Conservation (phyloP, 2,329 filamentous ascomycete species). For the Fusarium veterinarium region DNA sequence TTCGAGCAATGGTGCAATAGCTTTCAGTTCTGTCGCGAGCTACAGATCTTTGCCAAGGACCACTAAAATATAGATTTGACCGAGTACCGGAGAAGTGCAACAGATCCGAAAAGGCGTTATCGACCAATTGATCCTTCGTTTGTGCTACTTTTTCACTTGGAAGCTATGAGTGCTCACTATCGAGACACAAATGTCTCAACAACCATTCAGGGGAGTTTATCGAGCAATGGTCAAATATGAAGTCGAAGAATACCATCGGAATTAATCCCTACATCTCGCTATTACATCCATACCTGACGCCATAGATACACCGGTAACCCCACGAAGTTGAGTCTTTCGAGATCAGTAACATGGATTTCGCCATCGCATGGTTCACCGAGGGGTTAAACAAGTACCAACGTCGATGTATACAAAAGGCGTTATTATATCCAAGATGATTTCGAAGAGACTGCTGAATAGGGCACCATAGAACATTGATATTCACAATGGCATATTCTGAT, state of each 20-base stretch:
- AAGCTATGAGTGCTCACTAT: not conserved
- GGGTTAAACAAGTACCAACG: not conserved
- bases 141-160: not conserved
- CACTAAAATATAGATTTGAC: too few species aligned
- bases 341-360: not conserved
- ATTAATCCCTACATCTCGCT: not conserved
- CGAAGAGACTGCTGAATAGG: too few species aligned
- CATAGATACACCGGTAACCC: not conserved
- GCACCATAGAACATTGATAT: fast-evolving
- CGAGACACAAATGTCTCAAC: not conserved
- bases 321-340: not conserved
- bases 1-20: not conserved
- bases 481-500: not conserved
- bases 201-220: not conserved
- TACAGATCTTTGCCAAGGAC: not conserved
- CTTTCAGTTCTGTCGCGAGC: not conserved
- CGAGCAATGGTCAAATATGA: not conserved
- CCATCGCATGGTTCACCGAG: not conserved
- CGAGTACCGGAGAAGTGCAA: not conserved
- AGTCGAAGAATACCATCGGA: not conserved
- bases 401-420: not conserved
- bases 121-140: not conserved
- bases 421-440: fast-evolving
- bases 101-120: too few species aligned
- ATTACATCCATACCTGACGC: not conserved